Percentiles rank a stretch among this genome's conserved stretches.
Evolutionary conservation across 306 rosid genomes (phyloP).

Genomic region (Prunus padus): DNA sequence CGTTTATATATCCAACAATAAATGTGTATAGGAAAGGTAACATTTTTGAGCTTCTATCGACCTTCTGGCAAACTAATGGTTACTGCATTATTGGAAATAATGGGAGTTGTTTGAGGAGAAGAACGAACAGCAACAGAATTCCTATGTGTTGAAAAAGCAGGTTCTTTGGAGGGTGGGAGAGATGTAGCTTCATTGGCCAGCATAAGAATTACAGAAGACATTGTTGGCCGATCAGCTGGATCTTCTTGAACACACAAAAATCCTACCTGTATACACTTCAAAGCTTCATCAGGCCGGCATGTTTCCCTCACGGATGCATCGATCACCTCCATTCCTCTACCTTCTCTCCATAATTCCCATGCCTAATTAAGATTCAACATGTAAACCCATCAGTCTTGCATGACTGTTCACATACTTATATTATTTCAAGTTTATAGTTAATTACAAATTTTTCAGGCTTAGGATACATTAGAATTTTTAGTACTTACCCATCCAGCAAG

Average conservation of each 20-base stretch:
- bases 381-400: no score
- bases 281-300: not conserved
- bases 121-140: not conserved
- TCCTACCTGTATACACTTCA: constrained; percentile 11
- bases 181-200: not conserved
- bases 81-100: not conserved
- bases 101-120: not conserved
- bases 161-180: constrained; percentile 16
- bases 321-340: constrained; percentile 29
- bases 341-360: constrained; percentile 21
- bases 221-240: constrained; percentile 17
- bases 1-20: no score
- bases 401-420: no score
- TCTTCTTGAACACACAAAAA: constrained; percentile 30
- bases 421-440: no score
- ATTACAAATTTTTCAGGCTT: no score
- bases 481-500: constrained; percentile 16
- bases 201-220: constrained; percentile 13
- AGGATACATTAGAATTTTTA: not conserved
- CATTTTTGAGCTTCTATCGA: not conserved
- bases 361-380: constrained; percentile 6
- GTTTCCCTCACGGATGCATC: not conserved
- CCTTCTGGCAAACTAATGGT: not conserved
- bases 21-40: not conserved
- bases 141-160: constrained; percentile 10